Evolutionary conservation across 2,329 filamentous ascomycete species (phyloP).

Genomic region (Coniosporium tulheliwenetii): DNA sequence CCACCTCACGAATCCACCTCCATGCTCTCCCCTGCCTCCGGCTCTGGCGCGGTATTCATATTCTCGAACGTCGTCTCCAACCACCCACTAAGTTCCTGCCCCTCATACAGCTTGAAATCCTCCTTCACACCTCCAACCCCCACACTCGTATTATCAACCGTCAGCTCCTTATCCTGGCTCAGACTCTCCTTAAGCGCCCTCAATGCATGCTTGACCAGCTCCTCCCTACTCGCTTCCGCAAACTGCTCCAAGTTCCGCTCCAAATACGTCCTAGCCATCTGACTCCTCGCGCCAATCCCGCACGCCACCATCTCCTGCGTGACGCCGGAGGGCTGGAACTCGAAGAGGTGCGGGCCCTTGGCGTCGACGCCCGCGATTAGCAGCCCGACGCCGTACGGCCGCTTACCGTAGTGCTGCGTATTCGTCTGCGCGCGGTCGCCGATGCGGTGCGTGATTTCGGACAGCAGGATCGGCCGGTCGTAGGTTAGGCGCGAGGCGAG

Average conservation of each 20-base stretch:
- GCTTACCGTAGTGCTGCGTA: constrained; percentile 93
- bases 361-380: constrained; percentile 90
- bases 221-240: constrained; percentile 58
- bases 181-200: constrained; percentile 87
- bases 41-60: constrained; percentile 19
- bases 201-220: constrained; percentile 81
- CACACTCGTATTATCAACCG: constrained; percentile 89
- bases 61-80: constrained; percentile 53
- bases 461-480: constrained; percentile 80
- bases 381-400: constrained; percentile 88
- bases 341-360: constrained; percentile 86
- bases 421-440: constrained; percentile 94
- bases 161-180: constrained; percentile 94
- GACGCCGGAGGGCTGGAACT: constrained; percentile 93
- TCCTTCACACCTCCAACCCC: constrained; percentile 67
- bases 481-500: constrained; percentile 92
- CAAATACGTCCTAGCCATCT: constrained; percentile 95
- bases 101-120: constrained; percentile 82
- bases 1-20: constrained; percentile 31
- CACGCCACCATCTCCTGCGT: constrained; percentile 96
- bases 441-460: constrained; percentile 79
- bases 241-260: constrained; percentile 85
- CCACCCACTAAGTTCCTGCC: constrained; percentile 71
- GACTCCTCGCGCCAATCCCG: constrained; percentile 86
- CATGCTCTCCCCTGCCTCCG: constrained; percentile 32